Evolutionary conservation across 1,284 basidiomycete species (phyloP), one percentile per base, ranked within the genome.

Genomic region (Boletellus deceptivus): DNA sequence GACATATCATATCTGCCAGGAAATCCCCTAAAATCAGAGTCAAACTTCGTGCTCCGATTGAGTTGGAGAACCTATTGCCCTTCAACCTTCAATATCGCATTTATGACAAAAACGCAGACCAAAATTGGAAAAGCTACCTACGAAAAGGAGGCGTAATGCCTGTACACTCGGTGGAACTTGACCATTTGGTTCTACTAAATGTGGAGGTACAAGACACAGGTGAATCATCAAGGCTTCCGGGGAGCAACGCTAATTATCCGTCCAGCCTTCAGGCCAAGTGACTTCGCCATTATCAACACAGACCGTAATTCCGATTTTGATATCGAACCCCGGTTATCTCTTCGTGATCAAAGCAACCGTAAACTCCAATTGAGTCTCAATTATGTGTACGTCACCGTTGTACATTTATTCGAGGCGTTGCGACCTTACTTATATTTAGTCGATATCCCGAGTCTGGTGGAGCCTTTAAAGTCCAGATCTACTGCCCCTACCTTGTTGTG

Each of bases 381-480:
- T 68, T 99, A 98, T 67, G 75, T 90, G 93, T 94, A 67, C 55
- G 85, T 69, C 29, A 16, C 13, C 34, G 43, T 35, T n/a, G 11
- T 40, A 14, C 43, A 18, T 43, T 31, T 35, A 27, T n/a, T 27
- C 17, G 11, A 22, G 50, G 25, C 51, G 22, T 39, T 1, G n/a
- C 18, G 13, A 20, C 41, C 48, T 59, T 14, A 42, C 49, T 24
- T 34, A 52, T 31, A 24, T 42, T 54, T 48, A 91, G 87, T 45
- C 86, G 86, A 38, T 93, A 92, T 70, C 85, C 91, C 3, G 84
- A 98, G 53, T 91, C 94, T 11, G 97, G 96, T 3, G 95, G 97
- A n/a, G 94, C 96, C 2, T 97, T 98, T 80, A 96, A 93, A 70
- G 92, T 98, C 1, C 96, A 99, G 70, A 86, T 99, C 48, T 99